Percentiles rank a stretch among this genome's conserved stretches.
Evolutionary conservation across 2,329 filamentous ascomycete genomes (phyloP).

Genomic region (Fonsecaea nubica): DNA sequence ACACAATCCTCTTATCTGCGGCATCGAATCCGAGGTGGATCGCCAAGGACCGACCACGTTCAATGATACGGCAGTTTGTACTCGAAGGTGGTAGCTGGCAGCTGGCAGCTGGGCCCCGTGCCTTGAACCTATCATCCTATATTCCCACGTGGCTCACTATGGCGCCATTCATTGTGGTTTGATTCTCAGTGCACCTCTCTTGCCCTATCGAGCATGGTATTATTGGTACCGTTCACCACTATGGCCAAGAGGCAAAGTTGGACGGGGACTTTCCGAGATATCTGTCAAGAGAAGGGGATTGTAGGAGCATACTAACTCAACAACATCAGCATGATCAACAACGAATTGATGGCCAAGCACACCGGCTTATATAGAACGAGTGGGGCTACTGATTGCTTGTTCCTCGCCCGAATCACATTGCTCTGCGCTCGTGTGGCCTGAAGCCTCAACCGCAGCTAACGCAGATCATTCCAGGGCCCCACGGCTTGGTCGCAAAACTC

Average conservation of each 20-base stretch:
- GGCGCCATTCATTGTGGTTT: background rate
- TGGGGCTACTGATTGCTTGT: background rate
- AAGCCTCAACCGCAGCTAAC: background rate
- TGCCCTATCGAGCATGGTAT: background rate
- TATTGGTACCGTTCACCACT: background rate
- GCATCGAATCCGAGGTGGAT: background rate
- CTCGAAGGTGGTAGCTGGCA: background rate
- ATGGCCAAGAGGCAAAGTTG: background rate
- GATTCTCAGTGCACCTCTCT: background rate
- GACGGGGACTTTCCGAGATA: background rate
- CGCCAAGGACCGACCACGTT: background rate
- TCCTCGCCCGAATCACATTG: slow-evolving; percentile 13
- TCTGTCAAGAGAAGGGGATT: background rate
- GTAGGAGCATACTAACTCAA: background rate
- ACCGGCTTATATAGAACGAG: background rate
- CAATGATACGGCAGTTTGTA: background rate
- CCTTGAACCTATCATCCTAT: background rate
- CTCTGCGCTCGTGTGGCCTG: slow-evolving; percentile 11
- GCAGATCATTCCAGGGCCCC: slow-evolving; percentile 5
- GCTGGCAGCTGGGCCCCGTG: background rate
- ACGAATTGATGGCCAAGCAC: background rate
- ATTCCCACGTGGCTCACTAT: background rate
- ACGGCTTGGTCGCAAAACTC: slow-evolving; percentile 3
- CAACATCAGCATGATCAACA: background rate
- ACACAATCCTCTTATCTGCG: background rate